These are phyloP conservation scores for Blastobotrys ciferrii DNA, from an alignment of 1,139 yeast genomes.

Conservation along the genomic window DNA sequence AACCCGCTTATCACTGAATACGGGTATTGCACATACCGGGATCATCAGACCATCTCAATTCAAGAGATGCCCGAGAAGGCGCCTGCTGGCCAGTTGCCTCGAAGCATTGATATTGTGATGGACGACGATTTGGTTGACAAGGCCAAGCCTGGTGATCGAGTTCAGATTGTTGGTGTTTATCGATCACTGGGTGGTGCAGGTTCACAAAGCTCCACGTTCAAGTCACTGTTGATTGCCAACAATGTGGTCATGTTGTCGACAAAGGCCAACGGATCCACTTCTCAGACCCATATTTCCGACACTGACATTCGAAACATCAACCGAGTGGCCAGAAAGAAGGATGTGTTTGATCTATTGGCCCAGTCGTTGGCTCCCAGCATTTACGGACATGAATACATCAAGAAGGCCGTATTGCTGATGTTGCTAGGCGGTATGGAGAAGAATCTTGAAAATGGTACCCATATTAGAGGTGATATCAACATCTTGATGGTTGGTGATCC, in stretches of 20 bases:
- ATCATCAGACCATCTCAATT: conserved; percentile 88
- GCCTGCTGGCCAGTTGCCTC: conserved; percentile 96
- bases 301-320: conserved; percentile 85
- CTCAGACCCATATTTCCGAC: conserved; percentile 74
- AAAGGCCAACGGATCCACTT: conserved; percentile 74
- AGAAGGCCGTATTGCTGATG: conserved; percentile 88
- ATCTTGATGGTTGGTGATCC: conserved; percentile 98
- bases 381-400: conserved; percentile 88
- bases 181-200: conserved; percentile 73
- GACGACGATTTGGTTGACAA: conserved; percentile 93
- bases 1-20: conserved; percentile 85
- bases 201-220: conserved; percentile 58
- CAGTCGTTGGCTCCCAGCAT: conserved; percentile 94
- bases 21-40: conserved; percentile 89
- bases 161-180: conserved; percentile 91
- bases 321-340: conserved; percentile 62
- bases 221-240: conserved; percentile 79
- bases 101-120: conserved; percentile 84
- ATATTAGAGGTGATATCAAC: conserved; percentile 96
- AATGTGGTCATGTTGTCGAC: conserved; percentile 88
- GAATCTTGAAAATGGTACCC: conserved; percentile 92
- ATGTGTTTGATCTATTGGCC: conserved; percentile 75
- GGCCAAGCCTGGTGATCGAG: conserved; percentile 95
- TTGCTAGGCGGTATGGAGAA: conserved; percentile 92
- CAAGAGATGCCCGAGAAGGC: conserved; percentile 99